These are phyloP conservation scores for Jaltomata sinuosa DNA, from an alignment of 257 asterid species.

Conservation along the genomic window DNA sequence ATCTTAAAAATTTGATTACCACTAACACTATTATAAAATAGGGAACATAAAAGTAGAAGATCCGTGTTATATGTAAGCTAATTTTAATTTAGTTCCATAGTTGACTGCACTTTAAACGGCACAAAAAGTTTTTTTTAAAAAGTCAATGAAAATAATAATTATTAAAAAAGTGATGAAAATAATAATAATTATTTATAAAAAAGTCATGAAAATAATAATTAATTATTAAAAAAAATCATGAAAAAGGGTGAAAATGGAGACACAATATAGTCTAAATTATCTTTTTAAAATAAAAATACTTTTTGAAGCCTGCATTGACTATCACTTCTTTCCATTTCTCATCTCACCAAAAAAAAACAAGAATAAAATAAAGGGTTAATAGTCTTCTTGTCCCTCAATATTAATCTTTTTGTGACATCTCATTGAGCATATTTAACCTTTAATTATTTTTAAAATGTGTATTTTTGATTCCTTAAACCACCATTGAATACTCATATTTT, in stretches of 20 bases:
- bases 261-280: too few relatives aligned
- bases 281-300: too few relatives aligned
- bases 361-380: neutral
- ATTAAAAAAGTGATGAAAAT: neutral
- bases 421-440: neutral
- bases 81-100: constrained; percentile 14
- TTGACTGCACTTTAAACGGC: constrained; percentile 21
- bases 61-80: constrained; percentile 22
- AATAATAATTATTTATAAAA: neutral
- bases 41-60: constrained; percentile 25
- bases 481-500: too few relatives aligned
- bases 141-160: neutral
- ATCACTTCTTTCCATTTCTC: constrained; percentile 1
- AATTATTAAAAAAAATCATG: neutral
- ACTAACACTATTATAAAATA: neutral
- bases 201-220: constrained; percentile 1
- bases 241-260: constrained; percentile 10
- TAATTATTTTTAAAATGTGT: too few relatives aligned
- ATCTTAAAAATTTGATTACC: neutral
- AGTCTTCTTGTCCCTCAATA: neutral
- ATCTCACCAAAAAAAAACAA: neutral
- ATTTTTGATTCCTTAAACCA: too few relatives aligned
- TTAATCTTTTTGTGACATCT: neutral
- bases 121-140: constrained; percentile 17
- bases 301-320: constrained; percentile 40